Percentiles rank a stretch among this genome's conserved stretches.
These are phyloP conservation scores for Daphne laureola DNA, from an alignment of 441 rosid species.

Conservation along the genomic window DNA sequence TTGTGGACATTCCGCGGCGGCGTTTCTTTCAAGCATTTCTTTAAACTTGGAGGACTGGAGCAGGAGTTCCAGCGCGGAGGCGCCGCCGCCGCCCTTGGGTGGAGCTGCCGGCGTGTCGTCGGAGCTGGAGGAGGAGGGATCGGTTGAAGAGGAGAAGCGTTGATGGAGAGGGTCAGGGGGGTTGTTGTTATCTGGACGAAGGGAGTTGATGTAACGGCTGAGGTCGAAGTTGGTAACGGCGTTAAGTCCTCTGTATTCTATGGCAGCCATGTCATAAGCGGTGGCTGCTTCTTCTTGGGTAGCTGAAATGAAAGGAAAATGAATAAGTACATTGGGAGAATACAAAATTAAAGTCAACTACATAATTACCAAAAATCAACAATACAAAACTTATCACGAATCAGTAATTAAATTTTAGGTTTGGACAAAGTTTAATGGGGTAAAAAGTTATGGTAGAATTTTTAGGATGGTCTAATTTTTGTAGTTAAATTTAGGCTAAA, in stretches of 20 bases:
- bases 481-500: no score
- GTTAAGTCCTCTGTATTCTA: slow-evolving; percentile 52
- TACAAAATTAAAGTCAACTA: not conserved
- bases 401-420: no score
- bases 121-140: slow-evolving; percentile 11
- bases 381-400: no score
- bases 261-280: slow-evolving; percentile 64
- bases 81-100: slow-evolving; percentile 15
- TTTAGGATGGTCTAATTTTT: no score
- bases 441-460: no score
- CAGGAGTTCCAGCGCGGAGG: slow-evolving; percentile 45
- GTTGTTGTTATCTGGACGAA: slow-evolving; percentile 22
- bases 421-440: no score
- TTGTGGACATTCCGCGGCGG: slow-evolving; percentile 22
- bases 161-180: slow-evolving; percentile 6
- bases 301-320: slow-evolving; percentile 20
- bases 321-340: not conserved
- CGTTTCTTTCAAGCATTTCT: slow-evolving; percentile 56
- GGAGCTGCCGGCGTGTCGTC: not conserved
- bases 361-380: no score
- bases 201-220: slow-evolving; percentile 40
- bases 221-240: slow-evolving; percentile 64
- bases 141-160: slow-evolving; percentile 11
- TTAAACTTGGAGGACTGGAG: slow-evolving; percentile 54
- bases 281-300: slow-evolving; percentile 64